Percentiles rank a stretch among this genome's conserved stretches.
Conservation (phyloP, 345 rosid species). For the Eucalyptus marginata region DNA sequence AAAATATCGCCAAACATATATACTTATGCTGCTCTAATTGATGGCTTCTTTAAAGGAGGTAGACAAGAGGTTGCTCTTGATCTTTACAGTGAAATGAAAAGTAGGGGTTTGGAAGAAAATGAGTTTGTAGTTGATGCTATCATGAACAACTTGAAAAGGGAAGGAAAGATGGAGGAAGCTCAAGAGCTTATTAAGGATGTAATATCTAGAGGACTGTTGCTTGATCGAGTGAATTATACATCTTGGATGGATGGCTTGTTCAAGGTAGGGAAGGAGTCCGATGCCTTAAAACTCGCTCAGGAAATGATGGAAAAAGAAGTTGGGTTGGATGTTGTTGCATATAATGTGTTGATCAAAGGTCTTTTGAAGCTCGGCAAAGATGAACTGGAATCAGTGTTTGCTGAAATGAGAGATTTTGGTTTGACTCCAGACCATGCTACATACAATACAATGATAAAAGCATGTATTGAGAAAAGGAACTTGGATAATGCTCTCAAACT, state of each 20-base stretch:
- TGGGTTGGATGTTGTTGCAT: conserved; percentile 64
- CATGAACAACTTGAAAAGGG: conserved; percentile 58
- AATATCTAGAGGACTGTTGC: conserved; percentile 41
- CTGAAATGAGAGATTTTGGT: conserved; percentile 57
- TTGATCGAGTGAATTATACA: conserved; percentile 73
- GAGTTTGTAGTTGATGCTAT: conserved; percentile 49
- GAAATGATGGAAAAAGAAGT: conserved; percentile 56
- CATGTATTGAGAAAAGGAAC: conserved; percentile 45
- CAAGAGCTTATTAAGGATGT: conserved; percentile 31
- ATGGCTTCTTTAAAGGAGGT: conserved; percentile 66
- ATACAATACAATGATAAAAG: conserved; percentile 66
- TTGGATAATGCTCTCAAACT: conserved; percentile 37
- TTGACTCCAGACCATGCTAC: conserved; percentile 58
- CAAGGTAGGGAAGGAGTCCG: conserved; percentile 56
- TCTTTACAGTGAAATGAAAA: conserved; percentile 58
- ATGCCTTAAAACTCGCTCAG: conserved; percentile 57
- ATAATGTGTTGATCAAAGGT: conserved; percentile 71
- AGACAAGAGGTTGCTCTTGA: conserved; percentile 34
- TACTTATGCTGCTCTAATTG: conserved; percentile 51
- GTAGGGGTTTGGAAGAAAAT: conserved; percentile 46
- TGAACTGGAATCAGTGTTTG: conserved; percentile 36
- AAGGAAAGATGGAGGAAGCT: conserved; percentile 41
- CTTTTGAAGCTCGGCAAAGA: conserved; percentile 46
- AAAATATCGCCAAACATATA: conserved; percentile 41
- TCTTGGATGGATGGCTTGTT: conserved; percentile 85